Base-by-base conservation (phyloP, 768 basidiomycete genomes). In the Boletales sp. region DNA sequence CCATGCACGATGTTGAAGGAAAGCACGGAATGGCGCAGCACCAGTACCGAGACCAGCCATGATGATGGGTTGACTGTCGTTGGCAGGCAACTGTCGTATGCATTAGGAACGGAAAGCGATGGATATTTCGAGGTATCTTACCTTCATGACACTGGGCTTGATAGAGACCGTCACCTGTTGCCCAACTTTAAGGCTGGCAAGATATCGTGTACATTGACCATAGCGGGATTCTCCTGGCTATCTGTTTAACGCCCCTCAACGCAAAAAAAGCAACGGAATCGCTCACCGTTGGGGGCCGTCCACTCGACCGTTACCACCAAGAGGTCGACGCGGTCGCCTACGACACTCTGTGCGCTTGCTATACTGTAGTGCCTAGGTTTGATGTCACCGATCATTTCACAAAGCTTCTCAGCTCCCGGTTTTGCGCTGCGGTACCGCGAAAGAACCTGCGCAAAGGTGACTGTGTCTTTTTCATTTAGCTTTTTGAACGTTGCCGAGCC, bases 81-180 rank as follows among this genome's bases (percentile, higher is more conserved):
- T 78, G 0, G 87, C 87, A 46, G 96, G 96, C 6, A 98, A 76
- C 89, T 93, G 56, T 38, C 42, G 9, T 37, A 32, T 36, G 46
- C 4, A 40, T 67, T 28, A 65, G 57, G 19, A 47, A 31, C 34
- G 25, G n/a, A 3, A 30, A 41, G 19, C 0, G 14, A 18, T 12
- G 34, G 19, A 10, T 6, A 47, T 15, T 48, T 15, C 19, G 33
- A 12, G 37, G 15, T 10, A 13, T 19, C 76, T 19, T 50, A 91
- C 90, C 80, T 97, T 98, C 96, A 99, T 98, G 28, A 99, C 96
- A 64, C 94, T 96, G 21, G 96, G 96, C 70, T 96, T 96, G 72
- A 98, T 87, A 7, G 94, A 97, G 9, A 96, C 95, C 0, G 94
- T 97, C 18, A 97, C 94, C 69, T 95, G 87, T 66, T 91, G 88